A percentile compares a stretch with the other conserved stretches of the same genome.
Evolutionary conservation across 1,284 basidiomycete species (phyloP).

Genomic region (Paramarasmius palmivorus): DNA sequence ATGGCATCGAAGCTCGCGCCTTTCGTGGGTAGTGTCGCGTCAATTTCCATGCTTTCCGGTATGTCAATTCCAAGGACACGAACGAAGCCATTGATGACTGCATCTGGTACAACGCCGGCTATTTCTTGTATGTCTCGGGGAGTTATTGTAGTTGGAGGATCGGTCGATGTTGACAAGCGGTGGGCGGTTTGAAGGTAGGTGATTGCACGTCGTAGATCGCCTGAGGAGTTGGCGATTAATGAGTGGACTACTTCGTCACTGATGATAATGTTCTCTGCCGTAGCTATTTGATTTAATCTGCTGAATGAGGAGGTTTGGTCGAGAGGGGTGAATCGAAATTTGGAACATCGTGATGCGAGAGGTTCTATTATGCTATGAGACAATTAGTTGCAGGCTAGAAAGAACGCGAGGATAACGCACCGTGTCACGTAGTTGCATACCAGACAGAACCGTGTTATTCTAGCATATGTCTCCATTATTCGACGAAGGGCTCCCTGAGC

Average conservation of each 20-base stretch:
- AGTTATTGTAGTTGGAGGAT: slow-evolving; percentile 73
- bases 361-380: slow-evolving; percentile 95
- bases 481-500: slow-evolving; percentile 94
- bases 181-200: slow-evolving; percentile 97
- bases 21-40: slow-evolving; percentile 30
- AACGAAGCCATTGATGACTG: slow-evolving; percentile 72
- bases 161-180: slow-evolving; percentile 73
- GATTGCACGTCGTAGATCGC: slow-evolving; percentile 97
- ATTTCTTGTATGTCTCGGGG: slow-evolving; percentile 90
- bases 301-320: slow-evolving; percentile 76
- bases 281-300: slow-evolving; percentile 83
- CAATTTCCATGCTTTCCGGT: slow-evolving; percentile 51
- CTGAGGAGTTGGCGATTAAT: slow-evolving; percentile 82
- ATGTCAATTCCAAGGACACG: slow-evolving; percentile 77
- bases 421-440: slow-evolving; percentile 99
- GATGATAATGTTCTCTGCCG: slow-evolving; percentile 55
- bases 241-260: slow-evolving; percentile 60
- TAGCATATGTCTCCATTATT: slow-evolving; percentile 98
- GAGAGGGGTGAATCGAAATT: slow-evolving; percentile 96
- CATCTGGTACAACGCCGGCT: slow-evolving; percentile 89
- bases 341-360: slow-evolving; percentile 97
- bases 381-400: slow-evolving; percentile 1
- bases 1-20: slow-evolving; percentile 68
- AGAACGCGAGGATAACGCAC: slow-evolving; percentile 41
- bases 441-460: slow-evolving; percentile 96